A percentile compares a stretch with the other conserved stretches of the same genome.
These are phyloP conservation scores for Eucalyptus curtisii DNA, from an alignment of 345 rosid genomes.

Conservation along the genomic window DNA sequence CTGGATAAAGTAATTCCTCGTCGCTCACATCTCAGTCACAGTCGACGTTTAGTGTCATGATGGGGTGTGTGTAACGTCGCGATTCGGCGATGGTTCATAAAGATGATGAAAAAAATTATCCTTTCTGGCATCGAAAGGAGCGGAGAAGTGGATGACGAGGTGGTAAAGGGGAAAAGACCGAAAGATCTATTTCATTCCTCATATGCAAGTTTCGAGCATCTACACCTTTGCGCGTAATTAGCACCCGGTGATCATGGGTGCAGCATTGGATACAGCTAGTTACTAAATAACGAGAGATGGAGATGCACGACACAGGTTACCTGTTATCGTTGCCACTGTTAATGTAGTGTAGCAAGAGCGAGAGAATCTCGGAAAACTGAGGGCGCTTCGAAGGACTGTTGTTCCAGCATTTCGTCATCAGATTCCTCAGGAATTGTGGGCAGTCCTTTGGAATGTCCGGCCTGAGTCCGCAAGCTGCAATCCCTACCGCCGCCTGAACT, in stretches of 20 bases:
- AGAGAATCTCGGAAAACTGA: conserved; percentile 55
- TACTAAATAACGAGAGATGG: neutral
- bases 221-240: neutral
- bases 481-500: conserved; percentile 94
- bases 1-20: neutral
- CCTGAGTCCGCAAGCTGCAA: conserved; percentile 90
- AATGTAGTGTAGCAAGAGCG: conserved; percentile 23
- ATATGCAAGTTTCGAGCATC: neutral
- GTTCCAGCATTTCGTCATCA: conserved; percentile 90
- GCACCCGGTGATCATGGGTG: neutral
- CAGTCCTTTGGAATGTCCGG: conserved; percentile 96
- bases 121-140: neutral
- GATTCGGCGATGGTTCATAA: neutral
- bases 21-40: neutral
- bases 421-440: conserved; percentile 52
- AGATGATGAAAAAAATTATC: neutral
- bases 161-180: neutral
- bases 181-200: neutral
- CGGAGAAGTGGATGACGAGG: neutral
- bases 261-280: neutral
- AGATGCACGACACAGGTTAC: conserved; percentile 10
- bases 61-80: neutral
- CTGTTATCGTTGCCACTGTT: conserved; percentile 25
- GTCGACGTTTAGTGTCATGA: neutral
- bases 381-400: conserved; percentile 72